phyloP scores from a whole-genome alignment of 768 basidiomycete species.

The Rhodotorula diobovata region DNA sequence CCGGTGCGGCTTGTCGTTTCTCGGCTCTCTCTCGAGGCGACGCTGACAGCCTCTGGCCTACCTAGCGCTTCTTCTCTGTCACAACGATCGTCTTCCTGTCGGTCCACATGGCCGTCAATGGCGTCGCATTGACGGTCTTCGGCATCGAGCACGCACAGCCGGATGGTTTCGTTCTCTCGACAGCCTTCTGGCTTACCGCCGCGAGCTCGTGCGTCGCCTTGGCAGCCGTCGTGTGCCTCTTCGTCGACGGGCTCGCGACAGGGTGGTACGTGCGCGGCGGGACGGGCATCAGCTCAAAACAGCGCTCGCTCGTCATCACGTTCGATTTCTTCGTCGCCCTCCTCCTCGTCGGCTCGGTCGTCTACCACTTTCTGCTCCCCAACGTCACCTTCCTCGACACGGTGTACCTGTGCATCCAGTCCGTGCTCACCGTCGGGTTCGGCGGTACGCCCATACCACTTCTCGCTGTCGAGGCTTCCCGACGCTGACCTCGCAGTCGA shows the following conservation, averaged over 20 bases:
- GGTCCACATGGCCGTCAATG: constrained; percentile 10
- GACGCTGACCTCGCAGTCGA: too few relatives aligned
- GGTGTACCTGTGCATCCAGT: constrained; percentile 25
- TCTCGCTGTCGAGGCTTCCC: too few relatives aligned
- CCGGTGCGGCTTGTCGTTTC: background rate
- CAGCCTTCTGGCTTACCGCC: constrained; percentile 26
- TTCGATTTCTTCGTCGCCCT: constrained; percentile 12
- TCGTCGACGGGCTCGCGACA: constrained; percentile 12
- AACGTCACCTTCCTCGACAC: constrained; percentile 16
- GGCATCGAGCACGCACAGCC: background rate
- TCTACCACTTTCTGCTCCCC: constrained; percentile 2
- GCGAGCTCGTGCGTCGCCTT: constrained; percentile 13
- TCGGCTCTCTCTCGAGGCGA: fast-evolving
- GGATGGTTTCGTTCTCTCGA: constrained; percentile 28
- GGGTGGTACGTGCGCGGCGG: constrained; percentile 1
- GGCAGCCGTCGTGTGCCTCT: background rate
- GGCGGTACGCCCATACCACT: background rate
- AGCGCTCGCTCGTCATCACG: constrained; percentile 10
- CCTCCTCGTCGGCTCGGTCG: constrained; percentile 1
- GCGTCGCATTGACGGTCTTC: constrained; percentile 14
- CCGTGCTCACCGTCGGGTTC: constrained; percentile 20
- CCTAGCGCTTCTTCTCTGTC: constrained; percentile 26
- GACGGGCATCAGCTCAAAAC: constrained; percentile 9
- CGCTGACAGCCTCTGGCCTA: too few relatives aligned
- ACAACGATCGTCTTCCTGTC: background rate